These are phyloP conservation scores for Pilatotrama ljubarskyi DNA, from an alignment of 768 basidiomycete species.

Conservation along the genomic window DNA sequence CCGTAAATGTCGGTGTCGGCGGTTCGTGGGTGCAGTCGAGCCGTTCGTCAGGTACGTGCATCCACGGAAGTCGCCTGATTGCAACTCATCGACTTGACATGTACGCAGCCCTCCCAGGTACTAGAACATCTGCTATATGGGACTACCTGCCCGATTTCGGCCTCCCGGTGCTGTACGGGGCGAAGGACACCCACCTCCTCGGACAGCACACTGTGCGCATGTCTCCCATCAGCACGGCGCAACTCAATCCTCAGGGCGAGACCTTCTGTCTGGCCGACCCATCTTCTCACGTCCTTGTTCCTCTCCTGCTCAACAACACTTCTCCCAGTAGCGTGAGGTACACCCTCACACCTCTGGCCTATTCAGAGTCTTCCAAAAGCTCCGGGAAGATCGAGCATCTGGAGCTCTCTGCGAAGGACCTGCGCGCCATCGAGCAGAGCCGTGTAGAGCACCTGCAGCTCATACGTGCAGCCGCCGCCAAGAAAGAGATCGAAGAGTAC, in stretches of 20 bases:
- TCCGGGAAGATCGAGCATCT: slow-evolving; percentile 50
- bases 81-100: slow-evolving; percentile 4
- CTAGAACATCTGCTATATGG: slow-evolving; percentile 44
- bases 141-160: slow-evolving; percentile 50
- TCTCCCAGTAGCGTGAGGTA: slow-evolving; percentile 70
- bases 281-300: slow-evolving; percentile 62
- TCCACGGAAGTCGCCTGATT: neutral
- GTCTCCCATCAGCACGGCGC: slow-evolving; percentile 92
- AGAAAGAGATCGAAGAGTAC: slow-evolving; percentile 46
- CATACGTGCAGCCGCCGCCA: slow-evolving; percentile 38
- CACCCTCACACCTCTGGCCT: slow-evolving; percentile 65
- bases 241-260: slow-evolving; percentile 73
- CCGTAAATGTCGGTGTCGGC: slow-evolving; percentile 49
- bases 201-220: slow-evolving; percentile 92
- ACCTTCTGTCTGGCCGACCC: slow-evolving; percentile 72
- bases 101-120: slow-evolving; percentile 14
- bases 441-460: slow-evolving; percentile 53
- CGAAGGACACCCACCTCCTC: slow-evolving; percentile 60
- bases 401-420: slow-evolving; percentile 61
- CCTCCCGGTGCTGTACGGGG: slow-evolving; percentile 48
- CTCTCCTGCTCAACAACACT: slow-evolving; percentile 90
- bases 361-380: slow-evolving; percentile 37
- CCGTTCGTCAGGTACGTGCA: slow-evolving; percentile 37
- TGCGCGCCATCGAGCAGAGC: slow-evolving; percentile 64
- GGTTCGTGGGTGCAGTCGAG: slow-evolving; percentile 25